Conservation (phyloP, 441 rosid genomes). For the Pelargonium fulgidum region DNA sequence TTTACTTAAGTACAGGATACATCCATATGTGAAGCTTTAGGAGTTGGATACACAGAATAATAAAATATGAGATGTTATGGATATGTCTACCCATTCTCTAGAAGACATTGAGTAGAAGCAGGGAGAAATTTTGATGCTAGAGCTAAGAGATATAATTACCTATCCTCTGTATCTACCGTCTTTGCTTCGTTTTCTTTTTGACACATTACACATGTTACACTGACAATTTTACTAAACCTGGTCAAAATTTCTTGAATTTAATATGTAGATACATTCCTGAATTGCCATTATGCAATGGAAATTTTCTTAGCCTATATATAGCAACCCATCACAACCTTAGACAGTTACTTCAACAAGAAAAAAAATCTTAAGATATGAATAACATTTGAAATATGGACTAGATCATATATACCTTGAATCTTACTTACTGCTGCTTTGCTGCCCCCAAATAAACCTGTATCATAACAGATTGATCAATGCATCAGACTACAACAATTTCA, state of each 20-base stretch:
- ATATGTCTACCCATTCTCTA: background rate
- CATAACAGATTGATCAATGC: background rate
- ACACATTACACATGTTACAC: no score
- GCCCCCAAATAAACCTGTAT: constrained; percentile 3
- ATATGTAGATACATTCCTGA: no score
- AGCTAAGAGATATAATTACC: no score
- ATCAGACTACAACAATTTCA: background rate
- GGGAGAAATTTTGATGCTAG: no score
- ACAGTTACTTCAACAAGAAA: background rate
- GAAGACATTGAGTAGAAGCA: background rate
- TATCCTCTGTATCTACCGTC: no score
- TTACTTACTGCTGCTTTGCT: background rate
- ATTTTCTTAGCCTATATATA: background rate
- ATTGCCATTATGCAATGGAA: no score
- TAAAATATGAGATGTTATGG: background rate
- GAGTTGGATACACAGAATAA: background rate
- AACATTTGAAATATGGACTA: background rate
- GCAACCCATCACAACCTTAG: background rate
- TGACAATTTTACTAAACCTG: no score
- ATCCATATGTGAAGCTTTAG: background rate
- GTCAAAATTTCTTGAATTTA: no score
- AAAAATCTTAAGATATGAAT: background rate
- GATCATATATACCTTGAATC: constrained; percentile 2
- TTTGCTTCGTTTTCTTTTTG: no score
- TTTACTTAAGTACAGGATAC: background rate